A percentile compares a stretch with the other conserved stretches of the same genome.
phyloP scores from a whole-genome alignment of 1,139 yeast genomes.

The Suhomyces panamericanus region DNA sequence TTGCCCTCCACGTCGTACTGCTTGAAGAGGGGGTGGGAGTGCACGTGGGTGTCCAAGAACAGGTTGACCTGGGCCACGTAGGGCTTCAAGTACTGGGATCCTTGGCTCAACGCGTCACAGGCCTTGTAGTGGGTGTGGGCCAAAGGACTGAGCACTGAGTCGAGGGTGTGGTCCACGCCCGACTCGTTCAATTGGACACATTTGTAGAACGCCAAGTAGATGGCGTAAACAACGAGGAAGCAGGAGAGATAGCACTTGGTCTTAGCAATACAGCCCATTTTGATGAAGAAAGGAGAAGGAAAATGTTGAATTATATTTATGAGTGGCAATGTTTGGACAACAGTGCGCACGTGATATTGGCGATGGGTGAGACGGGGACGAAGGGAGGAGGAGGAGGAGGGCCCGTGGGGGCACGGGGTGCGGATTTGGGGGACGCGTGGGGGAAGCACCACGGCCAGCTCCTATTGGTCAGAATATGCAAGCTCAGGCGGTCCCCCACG shows the following conservation, averaged over 20 bases:
- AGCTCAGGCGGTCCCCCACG: not conserved
- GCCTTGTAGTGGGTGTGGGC: conserved; percentile 35
- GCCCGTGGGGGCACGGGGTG: not conserved
- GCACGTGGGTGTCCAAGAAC: conserved; percentile 40
- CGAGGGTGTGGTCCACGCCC: conserved; percentile 23
- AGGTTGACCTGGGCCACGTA: conserved; percentile 28
- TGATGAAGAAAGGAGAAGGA: conserved; percentile 5
- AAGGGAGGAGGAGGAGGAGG: not conserved
- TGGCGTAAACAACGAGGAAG: conserved; percentile 34
- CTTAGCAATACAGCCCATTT: conserved; percentile 20
- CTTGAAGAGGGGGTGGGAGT: conserved; percentile 36
- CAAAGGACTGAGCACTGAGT: conserved; percentile 40
- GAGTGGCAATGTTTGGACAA: conserved; percentile 4
- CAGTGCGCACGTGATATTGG: conserved; percentile 3
- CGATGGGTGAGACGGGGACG: not conserved
- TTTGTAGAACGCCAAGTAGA: conserved; percentile 44
- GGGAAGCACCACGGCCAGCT: not conserved
- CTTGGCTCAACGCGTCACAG: conserved; percentile 38
- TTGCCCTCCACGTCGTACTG: conserved; percentile 37
- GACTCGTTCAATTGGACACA: conserved; percentile 39
- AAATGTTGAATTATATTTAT: not conserved
- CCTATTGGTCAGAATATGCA: not conserved
- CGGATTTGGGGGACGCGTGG: not conserved
- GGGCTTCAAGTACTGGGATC: conserved; percentile 33
- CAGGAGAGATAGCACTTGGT: conserved; percentile 32